Evolutionary conservation across 352 stramenopile species (phyloP).

Genomic region (Thraustotheca clavata): DNA sequence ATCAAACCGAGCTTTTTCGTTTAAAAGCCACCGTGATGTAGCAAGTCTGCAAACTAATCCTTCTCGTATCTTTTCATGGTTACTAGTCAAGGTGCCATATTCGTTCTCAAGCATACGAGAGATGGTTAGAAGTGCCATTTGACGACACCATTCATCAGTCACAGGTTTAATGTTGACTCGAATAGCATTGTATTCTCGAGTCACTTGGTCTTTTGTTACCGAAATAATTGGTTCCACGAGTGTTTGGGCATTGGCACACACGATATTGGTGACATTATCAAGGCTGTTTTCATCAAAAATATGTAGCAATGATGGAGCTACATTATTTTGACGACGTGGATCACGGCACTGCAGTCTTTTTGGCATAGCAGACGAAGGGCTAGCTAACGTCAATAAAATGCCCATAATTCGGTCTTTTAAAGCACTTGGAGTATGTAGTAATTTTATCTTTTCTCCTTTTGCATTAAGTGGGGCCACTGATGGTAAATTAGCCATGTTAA

Average conservation of each 20-base stretch:
- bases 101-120: constrained; percentile 67
- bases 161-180: constrained; percentile 68
- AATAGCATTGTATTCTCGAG: constrained; percentile 37
- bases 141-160: constrained; percentile 44
- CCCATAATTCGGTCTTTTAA: constrained; percentile 59
- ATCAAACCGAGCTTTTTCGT: constrained; percentile 5
- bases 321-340: constrained; percentile 33
- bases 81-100: constrained; percentile 55
- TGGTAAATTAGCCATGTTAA: constrained; percentile 55
- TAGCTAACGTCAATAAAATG: constrained; percentile 51
- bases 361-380: constrained; percentile 55
- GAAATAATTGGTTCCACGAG: constrained; percentile 72
- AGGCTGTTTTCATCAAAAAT: constrained; percentile 59
- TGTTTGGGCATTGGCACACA: constrained; percentile 70
- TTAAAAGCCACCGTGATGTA: constrained; percentile 47
- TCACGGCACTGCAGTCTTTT: constrained; percentile 27
- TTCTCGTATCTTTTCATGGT: constrained; percentile 53
- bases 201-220: constrained; percentile 42
- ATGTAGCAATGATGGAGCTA: constrained; percentile 38
- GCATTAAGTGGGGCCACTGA: constrained; percentile 25
- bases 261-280: constrained; percentile 65
- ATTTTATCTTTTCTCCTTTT: constrained; percentile 32
- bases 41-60: constrained; percentile 59
- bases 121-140: constrained; percentile 62
- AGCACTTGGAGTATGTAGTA: constrained; percentile 60